These are phyloP conservation scores for Torrubiella hemipterigena DNA, from an alignment of 2,329 filamentous ascomycete species.

Conservation along the genomic window DNA sequence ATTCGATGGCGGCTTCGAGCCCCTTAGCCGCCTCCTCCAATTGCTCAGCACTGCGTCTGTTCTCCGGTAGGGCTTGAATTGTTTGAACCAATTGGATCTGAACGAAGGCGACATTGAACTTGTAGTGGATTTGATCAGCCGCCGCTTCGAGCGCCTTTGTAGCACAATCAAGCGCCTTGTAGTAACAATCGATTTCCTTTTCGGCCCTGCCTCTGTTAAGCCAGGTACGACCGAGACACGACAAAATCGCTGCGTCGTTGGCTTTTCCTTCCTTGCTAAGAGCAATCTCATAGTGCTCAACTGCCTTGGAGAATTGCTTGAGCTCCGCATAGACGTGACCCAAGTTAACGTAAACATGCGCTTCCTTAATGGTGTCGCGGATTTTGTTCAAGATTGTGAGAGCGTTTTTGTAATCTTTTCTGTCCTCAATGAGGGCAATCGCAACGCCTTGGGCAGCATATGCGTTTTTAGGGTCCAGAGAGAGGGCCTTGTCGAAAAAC, in stretches of 20 bases:
- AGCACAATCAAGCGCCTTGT: slow-evolving; percentile 46
- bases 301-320: slow-evolving; percentile 79
- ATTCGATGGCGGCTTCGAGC: slow-evolving; percentile 74
- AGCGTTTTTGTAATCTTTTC: slow-evolving; percentile 73
- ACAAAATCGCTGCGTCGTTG: slow-evolving; percentile 66
- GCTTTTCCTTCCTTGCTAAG: slow-evolving; percentile 63
- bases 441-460: slow-evolving; percentile 94
- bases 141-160: slow-evolving; percentile 59
- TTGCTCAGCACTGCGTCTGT: slow-evolving; percentile 65
- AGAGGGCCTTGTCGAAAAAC: slow-evolving; percentile 95
- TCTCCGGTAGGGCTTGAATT: slow-evolving; percentile 63
- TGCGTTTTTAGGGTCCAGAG: slow-evolving; percentile 88
- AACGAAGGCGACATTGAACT: slow-evolving; percentile 96
- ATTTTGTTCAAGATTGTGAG: slow-evolving; percentile 84
- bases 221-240: slow-evolving; percentile 82
- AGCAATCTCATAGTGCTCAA: slow-evolving; percentile 87
- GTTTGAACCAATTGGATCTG: slow-evolving; percentile 86
- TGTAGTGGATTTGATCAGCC: slow-evolving; percentile 78
- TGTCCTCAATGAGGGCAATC: slow-evolving; percentile 88
- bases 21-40: slow-evolving; percentile 70
- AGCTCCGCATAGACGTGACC: slow-evolving; percentile 88
- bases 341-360: slow-evolving; percentile 82
- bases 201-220: slow-evolving; percentile 62
- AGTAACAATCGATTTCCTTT: slow-evolving; percentile 44
- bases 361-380: slow-evolving; percentile 78